Percentiles rank a stretch among this genome's conserved stretches.
Evolutionary conservation across 257 asterid genomes (phyloP).

Genomic region (Penstemon newberryi): DNA sequence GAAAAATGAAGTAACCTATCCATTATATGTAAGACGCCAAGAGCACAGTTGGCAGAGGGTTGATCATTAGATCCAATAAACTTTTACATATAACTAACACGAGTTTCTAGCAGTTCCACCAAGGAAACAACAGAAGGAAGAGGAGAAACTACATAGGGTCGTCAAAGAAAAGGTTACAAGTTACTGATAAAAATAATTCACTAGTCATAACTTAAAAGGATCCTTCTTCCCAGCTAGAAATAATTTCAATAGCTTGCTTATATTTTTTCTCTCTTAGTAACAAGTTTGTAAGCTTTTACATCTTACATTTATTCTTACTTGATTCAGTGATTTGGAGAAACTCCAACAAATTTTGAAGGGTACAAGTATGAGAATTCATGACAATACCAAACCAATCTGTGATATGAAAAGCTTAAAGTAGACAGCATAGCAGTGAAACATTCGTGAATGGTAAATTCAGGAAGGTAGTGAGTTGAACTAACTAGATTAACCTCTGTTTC

Average conservation of each 20-base stretch:
- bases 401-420: background rate
- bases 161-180: background rate
- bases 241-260: background rate
- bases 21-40: background rate
- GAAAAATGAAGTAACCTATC: background rate
- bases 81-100: no score
- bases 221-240: background rate
- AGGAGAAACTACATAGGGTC: background rate
- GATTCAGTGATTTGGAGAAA: background rate
- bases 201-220: background rate
- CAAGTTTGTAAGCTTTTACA: background rate
- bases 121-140: slow-evolving; percentile 8
- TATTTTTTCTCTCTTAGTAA: background rate
- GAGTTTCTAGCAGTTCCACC: background rate
- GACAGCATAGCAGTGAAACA: background rate
- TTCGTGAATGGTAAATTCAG: background rate
- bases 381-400: background rate
- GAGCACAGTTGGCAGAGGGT: background rate
- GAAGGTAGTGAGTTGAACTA: background rate
- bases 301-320: background rate
- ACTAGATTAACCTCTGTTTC: background rate
- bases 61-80: background rate
- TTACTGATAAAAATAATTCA: background rate
- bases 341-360: background rate
- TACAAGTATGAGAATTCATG: background rate